Percentiles rank a stretch among this genome's conserved stretches.
Conservation (phyloP, 116 monocot species). For the Cymodocea nodosa region DNA sequence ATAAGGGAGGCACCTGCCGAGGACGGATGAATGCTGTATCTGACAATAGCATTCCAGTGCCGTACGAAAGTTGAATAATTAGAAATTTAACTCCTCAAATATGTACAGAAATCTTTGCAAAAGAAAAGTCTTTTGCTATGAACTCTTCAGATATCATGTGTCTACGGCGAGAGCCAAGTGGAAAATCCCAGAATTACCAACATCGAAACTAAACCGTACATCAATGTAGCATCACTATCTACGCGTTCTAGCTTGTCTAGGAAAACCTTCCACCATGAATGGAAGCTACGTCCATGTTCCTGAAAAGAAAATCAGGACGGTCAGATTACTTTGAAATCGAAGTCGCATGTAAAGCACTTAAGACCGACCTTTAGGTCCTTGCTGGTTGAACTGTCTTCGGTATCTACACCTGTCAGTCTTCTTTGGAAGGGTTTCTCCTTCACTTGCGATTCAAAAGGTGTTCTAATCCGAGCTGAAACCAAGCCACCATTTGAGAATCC, state of each 20-base stretch:
- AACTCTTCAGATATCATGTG: neutral
- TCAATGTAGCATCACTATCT: slow-evolving; percentile 36
- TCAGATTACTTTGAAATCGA: neutral
- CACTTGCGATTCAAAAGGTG: slow-evolving; percentile 3
- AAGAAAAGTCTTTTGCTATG: neutral
- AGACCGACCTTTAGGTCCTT: slow-evolving; percentile 22
- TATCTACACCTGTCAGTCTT: slow-evolving; percentile 11
- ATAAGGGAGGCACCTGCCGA: too few relatives aligned
- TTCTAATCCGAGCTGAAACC: slow-evolving; percentile 7
- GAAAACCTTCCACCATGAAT: slow-evolving; percentile 43
- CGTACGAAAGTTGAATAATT: too few relatives aligned
- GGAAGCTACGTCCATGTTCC: slow-evolving; percentile 25
- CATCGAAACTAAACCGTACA: slow-evolving; percentile 59
- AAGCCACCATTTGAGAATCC: slow-evolving; percentile 11
- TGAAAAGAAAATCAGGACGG: slow-evolving; percentile 18
- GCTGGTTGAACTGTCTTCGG: neutral
- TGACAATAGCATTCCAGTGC: too few relatives aligned
- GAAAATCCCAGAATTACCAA: slow-evolving; percentile 40
- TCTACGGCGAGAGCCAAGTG: slow-evolving; percentile 30
- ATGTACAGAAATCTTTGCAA: neutral
- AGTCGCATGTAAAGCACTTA: neutral
- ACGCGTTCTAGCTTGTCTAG: slow-evolving; percentile 26
- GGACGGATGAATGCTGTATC: too few relatives aligned
- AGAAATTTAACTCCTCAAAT: too few relatives aligned
- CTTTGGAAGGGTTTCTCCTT: slow-evolving; percentile 1